Conservation (phyloP, 75 land plant genomes). For the Isoetes taiwanensis region DNA sequence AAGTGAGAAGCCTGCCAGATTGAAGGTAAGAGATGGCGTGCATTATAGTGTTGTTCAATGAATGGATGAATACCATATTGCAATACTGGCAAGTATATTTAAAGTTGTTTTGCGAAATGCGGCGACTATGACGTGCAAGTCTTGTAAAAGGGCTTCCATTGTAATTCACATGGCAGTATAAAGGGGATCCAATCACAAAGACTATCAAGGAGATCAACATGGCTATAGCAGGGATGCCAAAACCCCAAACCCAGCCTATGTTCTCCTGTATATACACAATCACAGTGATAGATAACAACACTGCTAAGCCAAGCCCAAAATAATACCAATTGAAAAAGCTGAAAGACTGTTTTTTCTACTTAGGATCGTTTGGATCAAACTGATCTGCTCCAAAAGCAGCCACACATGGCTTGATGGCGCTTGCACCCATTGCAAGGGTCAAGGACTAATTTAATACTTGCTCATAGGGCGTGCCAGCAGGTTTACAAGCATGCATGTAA, state of each 20-base stretch:
- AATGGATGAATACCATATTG: too few species aligned
- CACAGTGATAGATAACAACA: constrained; percentile 52
- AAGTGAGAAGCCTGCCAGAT: too few species aligned
- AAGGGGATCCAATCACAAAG: constrained; percentile 41
- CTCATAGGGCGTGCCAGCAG: too few species aligned
- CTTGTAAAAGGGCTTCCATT: constrained; percentile 74
- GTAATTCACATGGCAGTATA: constrained; percentile 47
- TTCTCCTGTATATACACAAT: constrained; percentile 73
- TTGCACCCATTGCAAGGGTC: too few species aligned
- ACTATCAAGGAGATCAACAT: constrained; percentile 46
- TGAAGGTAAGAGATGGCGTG: too few species aligned
- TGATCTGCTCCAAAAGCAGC: too few species aligned
- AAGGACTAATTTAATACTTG: too few species aligned
- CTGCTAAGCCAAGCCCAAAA: constrained; percentile 44
- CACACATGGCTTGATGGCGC: too few species aligned
- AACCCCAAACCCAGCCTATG: constrained; percentile 77
- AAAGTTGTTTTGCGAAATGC: constrained; percentile 43
- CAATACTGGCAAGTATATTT: too few species aligned
- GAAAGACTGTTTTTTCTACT: constrained; percentile 34
- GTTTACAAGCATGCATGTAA: too few species aligned
- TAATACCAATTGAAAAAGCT: constrained; percentile 82
- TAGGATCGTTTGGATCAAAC: too few species aligned
- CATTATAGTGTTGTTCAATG: too few species aligned
- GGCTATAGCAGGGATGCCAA: constrained; percentile 56
- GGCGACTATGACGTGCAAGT: constrained; percentile 46